Conservation (phyloP, 148 eudicot species). For the Diospyros kaki region DNA sequence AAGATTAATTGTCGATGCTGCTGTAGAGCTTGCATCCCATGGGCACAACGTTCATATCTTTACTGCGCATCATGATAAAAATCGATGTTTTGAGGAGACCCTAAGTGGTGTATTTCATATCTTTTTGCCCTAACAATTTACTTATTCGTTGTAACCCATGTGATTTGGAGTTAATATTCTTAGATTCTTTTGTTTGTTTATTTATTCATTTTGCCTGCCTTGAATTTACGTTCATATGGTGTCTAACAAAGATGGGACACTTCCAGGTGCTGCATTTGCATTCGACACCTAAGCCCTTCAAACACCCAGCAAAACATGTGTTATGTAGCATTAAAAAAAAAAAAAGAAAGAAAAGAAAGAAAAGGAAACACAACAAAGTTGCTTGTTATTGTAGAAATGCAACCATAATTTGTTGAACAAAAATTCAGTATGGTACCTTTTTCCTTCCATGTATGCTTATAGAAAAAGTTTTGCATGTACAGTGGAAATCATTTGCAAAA, state of each 20-base stretch:
- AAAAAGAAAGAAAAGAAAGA: too few relatives aligned
- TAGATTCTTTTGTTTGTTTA: not conserved
- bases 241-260: too few relatives aligned
- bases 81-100: slow-evolving; percentile 92
- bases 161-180: not conserved
- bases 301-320: too few relatives aligned
- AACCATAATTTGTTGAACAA: too few relatives aligned
- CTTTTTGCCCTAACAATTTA: not conserved
- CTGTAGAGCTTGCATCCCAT: slow-evolving; percentile 68
- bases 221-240: too few relatives aligned
- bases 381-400: too few relatives aligned
- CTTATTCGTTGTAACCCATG: not conserved
- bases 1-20: slow-evolving; percentile 96
- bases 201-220: not conserved
- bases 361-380: too few relatives aligned
- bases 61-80: slow-evolving; percentile 82
- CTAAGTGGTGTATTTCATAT: slow-evolving; percentile 44
- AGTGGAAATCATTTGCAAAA: not conserved
- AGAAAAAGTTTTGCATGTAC: not conserved
- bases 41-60: slow-evolving; percentile 86
- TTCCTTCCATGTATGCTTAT: too few relatives aligned
- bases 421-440: too few relatives aligned
- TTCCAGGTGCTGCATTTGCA: too few relatives aligned
- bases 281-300: too few relatives aligned
- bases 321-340: too few relatives aligned